These are phyloP conservation scores for Penicillium atrosanguineum DNA, from an alignment of 495 filamentous ascomycete genomes.

Conservation along the genomic window DNA sequence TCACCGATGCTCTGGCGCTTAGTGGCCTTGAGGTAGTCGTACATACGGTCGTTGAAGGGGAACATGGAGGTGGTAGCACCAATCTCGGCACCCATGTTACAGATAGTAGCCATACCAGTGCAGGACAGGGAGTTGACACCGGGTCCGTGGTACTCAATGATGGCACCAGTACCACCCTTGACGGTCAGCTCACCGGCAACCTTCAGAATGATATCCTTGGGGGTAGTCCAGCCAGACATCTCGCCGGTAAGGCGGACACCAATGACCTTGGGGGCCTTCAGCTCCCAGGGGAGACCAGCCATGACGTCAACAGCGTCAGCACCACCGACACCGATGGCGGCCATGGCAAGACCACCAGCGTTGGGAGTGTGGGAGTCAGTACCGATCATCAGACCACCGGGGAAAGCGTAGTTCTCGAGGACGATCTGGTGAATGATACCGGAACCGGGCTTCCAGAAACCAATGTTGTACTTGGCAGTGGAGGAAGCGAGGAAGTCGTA, in stretches of 20 bases:
- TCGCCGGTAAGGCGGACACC: slow-evolving; percentile 91
- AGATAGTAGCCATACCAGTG: slow-evolving; percentile 69
- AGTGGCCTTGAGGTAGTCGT: slow-evolving; percentile 91
- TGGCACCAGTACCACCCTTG: slow-evolving; percentile 96
- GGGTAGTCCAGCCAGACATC: slow-evolving; percentile 89
- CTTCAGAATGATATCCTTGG: slow-evolving; percentile 98
- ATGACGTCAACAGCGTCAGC: slow-evolving; percentile 99
- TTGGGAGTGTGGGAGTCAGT: slow-evolving; percentile 99
- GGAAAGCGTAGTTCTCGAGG: slow-evolving; percentile 98
- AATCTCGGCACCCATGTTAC: slow-evolving; percentile 88
- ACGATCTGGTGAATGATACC: slow-evolving; percentile 99
- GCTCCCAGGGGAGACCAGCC: slow-evolving; percentile 96
- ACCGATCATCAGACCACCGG: slow-evolving; percentile 95
- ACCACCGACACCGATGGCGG: slow-evolving; percentile 96
- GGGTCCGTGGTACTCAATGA: slow-evolving; percentile 92
- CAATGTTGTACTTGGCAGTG: slow-evolving; percentile 99
- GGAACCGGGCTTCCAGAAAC: slow-evolving; percentile 98
- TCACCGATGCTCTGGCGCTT: slow-evolving; percentile 90
- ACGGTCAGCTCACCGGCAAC: slow-evolving; percentile 96
- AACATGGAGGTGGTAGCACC: slow-evolving; percentile 98
- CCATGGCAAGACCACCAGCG: slow-evolving; percentile 94
- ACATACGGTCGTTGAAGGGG: slow-evolving; percentile 97
- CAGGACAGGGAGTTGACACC: slow-evolving; percentile 70
- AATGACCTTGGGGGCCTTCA: slow-evolving; percentile 97
- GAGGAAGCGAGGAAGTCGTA: slow-evolving; percentile 95